Base-by-base conservation (phyloP, 1,139 yeast species). In the Suhomyces choctaworum region DNA sequence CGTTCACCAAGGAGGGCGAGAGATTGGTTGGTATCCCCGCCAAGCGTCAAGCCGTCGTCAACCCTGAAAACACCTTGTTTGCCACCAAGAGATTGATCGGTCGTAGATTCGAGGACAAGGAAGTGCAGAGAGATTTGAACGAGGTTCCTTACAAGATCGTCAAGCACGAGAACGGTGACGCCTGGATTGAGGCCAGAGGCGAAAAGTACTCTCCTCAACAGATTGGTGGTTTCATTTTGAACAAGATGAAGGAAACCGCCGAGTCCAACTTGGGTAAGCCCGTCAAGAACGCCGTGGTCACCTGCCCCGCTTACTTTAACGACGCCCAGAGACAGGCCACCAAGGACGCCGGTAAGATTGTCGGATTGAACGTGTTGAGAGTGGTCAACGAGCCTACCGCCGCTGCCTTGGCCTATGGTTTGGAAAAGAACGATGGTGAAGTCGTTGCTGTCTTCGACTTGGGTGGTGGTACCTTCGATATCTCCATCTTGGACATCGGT, bases 301-400 rank as follows among this genome's bases (percentile, higher is more conserved):
- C 97, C 30, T 96, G 94, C 50, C 97, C 97, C 47, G 97, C 97
- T 44, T 90, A 90, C 73, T 90, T 90, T 79, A 90, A 90, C 70
- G 97, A 90, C 67, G 88, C 97, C 47, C 97, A 90, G 73, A 85
- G 97, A 76, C 97, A 90, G 73, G 97, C 97, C 48, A 90, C 97
- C 63, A 90, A 90, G 76, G 95, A 88, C 65, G 97, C 97, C 42
- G 97, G 97, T 76, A 92, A 89, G 67, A 89, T 90, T 70, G 96
- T 89, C 50, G 97, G 97, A 45, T 75, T 90, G 59, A 89, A 89
- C 71, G 96, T 92, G 49, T 76, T 92, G 64, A 86, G 97, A 76
- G 97, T 90, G 52, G 96, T 90, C 51, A 92, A 90, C 76, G 98
- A 90, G 75, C 97, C 97, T 60, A 90, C 98, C 51, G 97, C 98